Conservation (phyloP, 2,329 filamentous ascomycete genomes). For the Cephalotrichum gorgonifer region DNA sequence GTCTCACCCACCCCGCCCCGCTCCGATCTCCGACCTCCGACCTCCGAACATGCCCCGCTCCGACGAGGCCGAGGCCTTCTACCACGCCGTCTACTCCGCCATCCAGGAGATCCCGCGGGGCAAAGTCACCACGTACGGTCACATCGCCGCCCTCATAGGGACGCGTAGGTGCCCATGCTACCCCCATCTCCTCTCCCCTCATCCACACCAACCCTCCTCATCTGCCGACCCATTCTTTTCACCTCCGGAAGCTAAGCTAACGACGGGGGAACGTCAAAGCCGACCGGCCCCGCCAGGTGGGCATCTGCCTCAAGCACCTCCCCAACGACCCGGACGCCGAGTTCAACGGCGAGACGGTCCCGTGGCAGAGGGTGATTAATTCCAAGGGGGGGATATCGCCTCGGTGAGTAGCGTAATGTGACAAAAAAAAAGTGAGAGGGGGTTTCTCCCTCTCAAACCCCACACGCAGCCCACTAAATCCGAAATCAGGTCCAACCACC, state of each 20-base stretch:
- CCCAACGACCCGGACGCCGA: conserved; percentile 38
- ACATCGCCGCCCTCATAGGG: conserved; percentile 63
- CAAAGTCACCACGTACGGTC: conserved; percentile 79
- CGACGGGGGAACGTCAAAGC: conserved; percentile 43
- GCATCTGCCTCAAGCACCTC: conserved; percentile 81
- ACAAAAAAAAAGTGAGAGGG: background rate
- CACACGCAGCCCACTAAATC: background rate
- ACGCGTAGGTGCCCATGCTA: conserved; percentile 46
- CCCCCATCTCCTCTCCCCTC: background rate
- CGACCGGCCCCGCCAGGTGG: conserved; percentile 72
- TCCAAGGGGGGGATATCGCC: conserved; percentile 78
- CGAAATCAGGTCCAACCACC: background rate
- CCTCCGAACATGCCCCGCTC: conserved; percentile 50
- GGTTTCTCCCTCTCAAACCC: too few relatives aligned
- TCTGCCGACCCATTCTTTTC: background rate
- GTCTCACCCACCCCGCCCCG: too few relatives aligned
- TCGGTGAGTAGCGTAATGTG: conserved; percentile 50
- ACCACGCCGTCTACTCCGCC: conserved; percentile 67
- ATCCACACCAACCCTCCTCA: background rate
- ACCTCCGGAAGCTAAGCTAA: background rate
- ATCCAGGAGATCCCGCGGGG: conserved; percentile 78
- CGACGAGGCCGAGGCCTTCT: conserved; percentile 67
- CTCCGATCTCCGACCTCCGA: background rate
- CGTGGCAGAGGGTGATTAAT: conserved; percentile 92
- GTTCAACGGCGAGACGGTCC: conserved; percentile 71